Conservation (phyloP, 192 early-diverging fungal species). For the Neocallimastix lanati region DNA sequence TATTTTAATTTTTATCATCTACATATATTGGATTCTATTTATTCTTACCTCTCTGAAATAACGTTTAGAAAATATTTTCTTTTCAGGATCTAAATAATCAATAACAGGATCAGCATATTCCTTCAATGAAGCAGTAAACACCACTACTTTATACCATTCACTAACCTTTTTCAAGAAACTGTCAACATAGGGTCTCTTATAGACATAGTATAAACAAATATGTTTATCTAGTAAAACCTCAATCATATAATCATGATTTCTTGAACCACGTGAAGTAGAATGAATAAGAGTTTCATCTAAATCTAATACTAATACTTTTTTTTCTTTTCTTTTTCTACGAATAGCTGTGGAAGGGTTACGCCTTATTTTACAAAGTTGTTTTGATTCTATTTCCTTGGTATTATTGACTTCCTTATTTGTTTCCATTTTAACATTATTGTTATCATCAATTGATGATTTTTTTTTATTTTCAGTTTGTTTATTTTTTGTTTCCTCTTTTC, state of each 20-base stretch:
- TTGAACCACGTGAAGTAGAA: constrained; percentile 35
- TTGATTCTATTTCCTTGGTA: not conserved
- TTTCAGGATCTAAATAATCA: constrained; percentile 61
- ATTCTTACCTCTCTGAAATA: constrained; percentile 58
- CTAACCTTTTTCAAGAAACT: constrained; percentile 65
- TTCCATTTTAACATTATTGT: not conserved
- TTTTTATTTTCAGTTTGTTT: not conserved
- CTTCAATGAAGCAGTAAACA: constrained; percentile 78
- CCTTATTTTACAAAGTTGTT: not conserved
- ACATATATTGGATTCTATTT: no score
- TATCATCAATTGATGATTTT: not conserved
- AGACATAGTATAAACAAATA: constrained; percentile 69
- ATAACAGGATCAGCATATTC: constrained; percentile 92
- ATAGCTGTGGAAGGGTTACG: not conserved
- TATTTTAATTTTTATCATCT: not conserved
- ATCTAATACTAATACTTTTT: constrained; percentile 27
- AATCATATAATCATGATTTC: constrained; percentile 53
- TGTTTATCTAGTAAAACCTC: constrained; percentile 71
- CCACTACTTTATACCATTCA: constrained; percentile 79
- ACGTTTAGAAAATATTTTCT: constrained; percentile 45
- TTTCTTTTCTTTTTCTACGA: not conserved
- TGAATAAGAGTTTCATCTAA: constrained; percentile 76
- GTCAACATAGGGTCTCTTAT: constrained; percentile 76
- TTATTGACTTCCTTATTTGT: not conserved
- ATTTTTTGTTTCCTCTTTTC: no score